phyloP scores from a whole-genome alignment of 2,329 filamentous ascomycete genomes.

The Claviceps sp. region DNA sequence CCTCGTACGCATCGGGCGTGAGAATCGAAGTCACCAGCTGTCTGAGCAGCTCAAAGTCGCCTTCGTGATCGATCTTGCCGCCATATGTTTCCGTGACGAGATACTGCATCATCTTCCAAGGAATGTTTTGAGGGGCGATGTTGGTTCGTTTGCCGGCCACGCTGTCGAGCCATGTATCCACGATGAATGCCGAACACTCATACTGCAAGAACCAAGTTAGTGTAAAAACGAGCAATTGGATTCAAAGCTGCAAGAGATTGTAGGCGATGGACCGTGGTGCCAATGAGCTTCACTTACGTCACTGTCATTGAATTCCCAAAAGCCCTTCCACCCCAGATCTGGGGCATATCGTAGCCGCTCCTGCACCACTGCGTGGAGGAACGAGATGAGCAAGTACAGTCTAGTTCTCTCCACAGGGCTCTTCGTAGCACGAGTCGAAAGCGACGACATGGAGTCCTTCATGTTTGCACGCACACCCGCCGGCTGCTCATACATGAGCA shows the following conservation, averaged over 20 bases:
- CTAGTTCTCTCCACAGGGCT: slow-evolving; percentile 82
- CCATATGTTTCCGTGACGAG: slow-evolving; percentile 91
- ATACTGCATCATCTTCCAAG: slow-evolving; percentile 89
- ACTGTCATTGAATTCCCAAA: slow-evolving; percentile 99
- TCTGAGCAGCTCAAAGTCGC: slow-evolving; percentile 62
- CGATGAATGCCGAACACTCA: slow-evolving; percentile 91
- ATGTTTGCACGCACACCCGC: slow-evolving; percentile 95
- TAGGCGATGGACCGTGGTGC: slow-evolving; percentile 1
- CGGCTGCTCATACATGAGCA: slow-evolving; percentile 96
- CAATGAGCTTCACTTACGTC: slow-evolving; percentile 51
- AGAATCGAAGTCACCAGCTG: slow-evolving; percentile 65
- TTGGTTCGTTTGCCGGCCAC: slow-evolving; percentile 79
- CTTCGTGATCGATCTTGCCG: slow-evolving; percentile 89
- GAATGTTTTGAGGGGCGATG: slow-evolving; percentile 83
- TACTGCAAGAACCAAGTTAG: slow-evolving; percentile 44
- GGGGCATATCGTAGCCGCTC: slow-evolving; percentile 90
- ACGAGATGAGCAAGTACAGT: slow-evolving; percentile 80
- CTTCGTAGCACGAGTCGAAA: slow-evolving; percentile 63
- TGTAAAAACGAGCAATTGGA: not conserved
- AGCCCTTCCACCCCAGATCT: slow-evolving; percentile 89
- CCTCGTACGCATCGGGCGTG: slow-evolving; percentile 80
- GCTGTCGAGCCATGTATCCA: slow-evolving; percentile 84
- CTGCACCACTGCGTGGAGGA: slow-evolving; percentile 91
- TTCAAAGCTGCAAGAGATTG: too few species aligned
- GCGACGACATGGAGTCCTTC: slow-evolving; percentile 85